Evolutionary conservation across 202 grass and related monocot genomes (phyloP).

Genomic region (Bolboschoenoplectus hybrid): DNA sequence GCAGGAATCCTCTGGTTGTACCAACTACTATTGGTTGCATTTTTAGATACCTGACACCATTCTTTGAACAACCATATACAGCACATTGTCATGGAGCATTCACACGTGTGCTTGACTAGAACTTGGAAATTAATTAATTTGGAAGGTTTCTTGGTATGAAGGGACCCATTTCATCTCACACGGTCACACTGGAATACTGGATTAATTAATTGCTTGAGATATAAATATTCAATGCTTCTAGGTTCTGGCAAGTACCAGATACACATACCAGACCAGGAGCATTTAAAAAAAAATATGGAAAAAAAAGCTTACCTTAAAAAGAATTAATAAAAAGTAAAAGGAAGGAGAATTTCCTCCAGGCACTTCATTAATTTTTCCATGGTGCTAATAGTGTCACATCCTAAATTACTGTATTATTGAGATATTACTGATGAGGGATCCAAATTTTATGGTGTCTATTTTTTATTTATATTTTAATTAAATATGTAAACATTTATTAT

Average conservation of each 20-base stretch:
- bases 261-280: not conserved
- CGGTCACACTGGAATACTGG: no score
- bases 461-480: no score
- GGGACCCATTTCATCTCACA: not conserved
- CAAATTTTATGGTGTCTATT: no score
- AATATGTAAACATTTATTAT: no score
- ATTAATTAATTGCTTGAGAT: not conserved
- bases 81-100: constrained; percentile 22
- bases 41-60: not conserved
- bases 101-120: not conserved
- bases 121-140: not conserved
- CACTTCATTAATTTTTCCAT: not conserved
- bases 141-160: not conserved
- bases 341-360: not conserved
- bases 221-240: not conserved
- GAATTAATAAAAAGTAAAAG: not conserved
- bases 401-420: not conserved
- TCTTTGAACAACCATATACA: constrained; percentile 20
- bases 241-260: not conserved
- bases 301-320: not conserved
- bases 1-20: not conserved
- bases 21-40: constrained; percentile 9
- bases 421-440: no score
- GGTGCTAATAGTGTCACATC: not conserved
- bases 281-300: not conserved